These are phyloP conservation scores for Sungouiella blattae DNA, from an alignment of 805 yeast species.

Conservation along the genomic window DNA sequence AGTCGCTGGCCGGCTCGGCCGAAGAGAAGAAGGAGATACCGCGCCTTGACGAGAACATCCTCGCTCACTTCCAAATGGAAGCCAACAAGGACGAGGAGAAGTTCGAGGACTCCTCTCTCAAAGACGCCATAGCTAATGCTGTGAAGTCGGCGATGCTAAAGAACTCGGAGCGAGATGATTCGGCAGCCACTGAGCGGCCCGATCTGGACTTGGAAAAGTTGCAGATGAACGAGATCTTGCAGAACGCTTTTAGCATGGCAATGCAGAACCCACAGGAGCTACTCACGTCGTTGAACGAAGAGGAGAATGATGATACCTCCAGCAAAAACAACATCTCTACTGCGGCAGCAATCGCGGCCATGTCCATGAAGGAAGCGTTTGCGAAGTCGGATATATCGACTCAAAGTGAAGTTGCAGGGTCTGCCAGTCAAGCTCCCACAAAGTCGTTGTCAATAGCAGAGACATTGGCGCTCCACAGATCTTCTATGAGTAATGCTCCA, in stretches of 20 bases:
- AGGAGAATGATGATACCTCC: conserved; percentile 2
- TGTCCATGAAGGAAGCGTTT: conserved; percentile 7
- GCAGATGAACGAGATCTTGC: conserved; percentile 67
- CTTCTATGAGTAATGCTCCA: conserved; percentile 35
- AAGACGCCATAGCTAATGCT: conserved; percentile 12
- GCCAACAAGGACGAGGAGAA: conserved; percentile 22
- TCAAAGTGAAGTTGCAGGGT: not conserved
- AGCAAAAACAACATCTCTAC: conserved; percentile 6
- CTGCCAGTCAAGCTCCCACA: conserved; percentile 6
- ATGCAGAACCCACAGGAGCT: conserved; percentile 57
- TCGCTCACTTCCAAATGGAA: conserved; percentile 35
- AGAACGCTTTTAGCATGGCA: conserved; percentile 75
- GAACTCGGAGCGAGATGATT: not conserved
- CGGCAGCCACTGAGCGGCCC: not conserved
- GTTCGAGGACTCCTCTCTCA: conserved; percentile 5
- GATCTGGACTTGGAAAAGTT: conserved; percentile 52
- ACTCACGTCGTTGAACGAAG: conserved; percentile 30
- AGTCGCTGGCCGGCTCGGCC: no score
- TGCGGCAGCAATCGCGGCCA: conserved; percentile 14
- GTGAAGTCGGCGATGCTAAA: conserved; percentile 10
- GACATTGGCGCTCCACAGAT: conserved; percentile 52
- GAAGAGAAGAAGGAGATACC: conserved; percentile 26
- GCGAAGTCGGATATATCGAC: conserved; percentile 2
- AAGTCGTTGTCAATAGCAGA: conserved; percentile 54
- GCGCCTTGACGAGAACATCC: conserved; percentile 32